Percentiles rank a stretch among this genome's conserved stretches.
Evolutionary conservation across 1,139 yeast genomes (phyloP).

Genomic region (Pneumocystis jirovecii): DNA sequence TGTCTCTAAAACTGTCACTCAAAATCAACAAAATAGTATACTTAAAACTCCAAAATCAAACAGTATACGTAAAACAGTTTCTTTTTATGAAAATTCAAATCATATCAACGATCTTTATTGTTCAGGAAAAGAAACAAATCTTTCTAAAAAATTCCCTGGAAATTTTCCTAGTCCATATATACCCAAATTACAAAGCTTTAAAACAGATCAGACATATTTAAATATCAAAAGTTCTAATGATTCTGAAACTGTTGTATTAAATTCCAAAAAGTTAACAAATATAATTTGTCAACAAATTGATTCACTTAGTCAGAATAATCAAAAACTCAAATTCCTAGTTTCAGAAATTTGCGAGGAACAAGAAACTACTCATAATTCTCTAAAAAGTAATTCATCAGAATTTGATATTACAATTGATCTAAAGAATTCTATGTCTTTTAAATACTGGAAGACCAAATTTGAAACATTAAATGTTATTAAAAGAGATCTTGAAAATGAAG

Average conservation of each 20-base stretch:
- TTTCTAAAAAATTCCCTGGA: not conserved
- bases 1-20: not conserved
- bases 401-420: not conserved
- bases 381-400: not conserved
- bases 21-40: not conserved
- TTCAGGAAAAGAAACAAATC: not conserved
- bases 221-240: not conserved
- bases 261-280: not conserved
- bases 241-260: not conserved
- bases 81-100: not conserved
- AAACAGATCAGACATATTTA: not conserved
- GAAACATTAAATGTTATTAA: not conserved
- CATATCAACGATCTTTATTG: not conserved
- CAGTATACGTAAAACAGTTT: not conserved
- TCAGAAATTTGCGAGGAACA: not conserved
- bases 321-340: not conserved
- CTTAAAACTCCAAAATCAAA: not conserved
- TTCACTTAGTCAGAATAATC: not conserved
- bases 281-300: not conserved
- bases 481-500: not conserved
- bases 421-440: not conserved
- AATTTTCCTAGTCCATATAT: not conserved
- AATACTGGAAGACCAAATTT: not conserved
- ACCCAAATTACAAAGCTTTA: not conserved
- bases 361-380: not conserved